phyloP scores from a whole-genome alignment of 805 yeast genomes.

The Spathaspora sp. region DNA sequence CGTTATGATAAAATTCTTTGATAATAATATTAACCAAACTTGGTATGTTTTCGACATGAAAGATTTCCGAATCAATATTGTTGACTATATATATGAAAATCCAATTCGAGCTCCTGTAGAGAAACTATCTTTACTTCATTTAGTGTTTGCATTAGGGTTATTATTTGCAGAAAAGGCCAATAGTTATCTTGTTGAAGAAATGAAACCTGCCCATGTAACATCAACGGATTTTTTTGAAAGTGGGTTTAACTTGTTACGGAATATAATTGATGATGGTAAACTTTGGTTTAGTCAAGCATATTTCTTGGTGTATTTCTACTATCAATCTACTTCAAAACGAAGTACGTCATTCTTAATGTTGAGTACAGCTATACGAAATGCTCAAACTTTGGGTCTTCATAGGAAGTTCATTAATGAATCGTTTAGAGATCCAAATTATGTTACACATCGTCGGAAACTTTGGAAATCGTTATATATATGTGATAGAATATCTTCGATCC shows the following conservation, averaged over 20 bases:
- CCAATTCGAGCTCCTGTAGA: conserved; percentile 20
- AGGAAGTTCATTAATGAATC: conserved; percentile 32
- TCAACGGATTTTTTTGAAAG: conserved; percentile 30
- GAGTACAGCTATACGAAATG: conserved; percentile 39
- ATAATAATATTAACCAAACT: conserved; percentile 34
- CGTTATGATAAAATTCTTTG: conserved; percentile 20
- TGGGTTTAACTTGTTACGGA: conserved; percentile 26
- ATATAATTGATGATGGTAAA: conserved; percentile 33
- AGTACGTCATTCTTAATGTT: conserved; percentile 41
- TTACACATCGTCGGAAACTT: conserved; percentile 28
- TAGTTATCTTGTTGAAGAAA: conserved; percentile 17
- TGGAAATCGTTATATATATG: conserved; percentile 31
- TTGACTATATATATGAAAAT: conserved; percentile 25
- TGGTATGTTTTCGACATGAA: conserved; percentile 35
- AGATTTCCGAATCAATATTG: conserved; percentile 21
- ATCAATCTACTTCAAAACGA: conserved; percentile 35
- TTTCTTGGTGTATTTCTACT: conserved; percentile 33
- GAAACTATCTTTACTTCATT: conserved; percentile 27
- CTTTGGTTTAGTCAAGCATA: conserved; percentile 40
- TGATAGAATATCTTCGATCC: conserved; percentile 29
- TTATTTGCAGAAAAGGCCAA: conserved; percentile 29
- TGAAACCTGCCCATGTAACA: conserved; percentile 12
- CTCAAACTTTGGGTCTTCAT: conserved; percentile 39
- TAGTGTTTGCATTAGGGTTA: conserved; percentile 38
- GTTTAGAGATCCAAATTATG: conserved; percentile 23